phyloP scores from a whole-genome alignment of 805 yeast genomes.

The Pichia eremophila region DNA sequence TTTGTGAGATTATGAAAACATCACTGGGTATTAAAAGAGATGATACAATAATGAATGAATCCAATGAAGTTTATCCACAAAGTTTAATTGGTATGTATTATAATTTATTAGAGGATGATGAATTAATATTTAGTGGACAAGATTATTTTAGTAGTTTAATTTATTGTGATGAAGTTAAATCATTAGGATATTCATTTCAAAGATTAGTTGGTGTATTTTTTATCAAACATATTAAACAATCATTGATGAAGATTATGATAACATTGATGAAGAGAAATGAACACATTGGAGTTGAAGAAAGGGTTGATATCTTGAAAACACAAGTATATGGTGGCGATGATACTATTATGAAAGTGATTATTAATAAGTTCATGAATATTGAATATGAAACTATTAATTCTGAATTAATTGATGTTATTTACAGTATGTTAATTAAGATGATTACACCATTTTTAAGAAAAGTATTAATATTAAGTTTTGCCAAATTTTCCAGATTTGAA shows the following conservation, averaged over 20 bases:
- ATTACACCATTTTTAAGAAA: conserved; percentile 59
- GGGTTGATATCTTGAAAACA: conserved; percentile 1
- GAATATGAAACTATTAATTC: neutral
- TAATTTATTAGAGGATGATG: conserved; percentile 37
- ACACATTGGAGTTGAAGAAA: neutral
- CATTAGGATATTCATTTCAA: conserved; percentile 36
- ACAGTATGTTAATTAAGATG: conserved; percentile 46
- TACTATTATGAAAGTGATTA: neutral
- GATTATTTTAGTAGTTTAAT: conserved; percentile 50
- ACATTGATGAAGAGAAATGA: conserved; percentile 7
- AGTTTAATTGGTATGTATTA: conserved; percentile 38
- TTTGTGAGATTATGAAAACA: conserved; percentile 23
- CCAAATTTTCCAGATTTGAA: conserved; percentile 8
- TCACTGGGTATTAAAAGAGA: conserved; percentile 15
- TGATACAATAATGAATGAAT: conserved; percentile 10
- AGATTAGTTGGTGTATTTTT: conserved; percentile 41
- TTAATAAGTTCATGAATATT: neutral
- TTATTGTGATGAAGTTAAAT: conserved; percentile 38
- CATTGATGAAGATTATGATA: conserved; percentile 19
- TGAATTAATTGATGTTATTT: conserved; percentile 33
- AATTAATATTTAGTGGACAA: conserved; percentile 25
- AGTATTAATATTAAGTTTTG: conserved; percentile 43
- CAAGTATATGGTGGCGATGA: neutral
- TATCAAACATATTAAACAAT: conserved; percentile 44
- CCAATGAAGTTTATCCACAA: conserved; percentile 22